Evolutionary conservation across 2,329 filamentous ascomycete genomes (phyloP).

Genomic region (Phyllosticta citribraziliensis): DNA sequence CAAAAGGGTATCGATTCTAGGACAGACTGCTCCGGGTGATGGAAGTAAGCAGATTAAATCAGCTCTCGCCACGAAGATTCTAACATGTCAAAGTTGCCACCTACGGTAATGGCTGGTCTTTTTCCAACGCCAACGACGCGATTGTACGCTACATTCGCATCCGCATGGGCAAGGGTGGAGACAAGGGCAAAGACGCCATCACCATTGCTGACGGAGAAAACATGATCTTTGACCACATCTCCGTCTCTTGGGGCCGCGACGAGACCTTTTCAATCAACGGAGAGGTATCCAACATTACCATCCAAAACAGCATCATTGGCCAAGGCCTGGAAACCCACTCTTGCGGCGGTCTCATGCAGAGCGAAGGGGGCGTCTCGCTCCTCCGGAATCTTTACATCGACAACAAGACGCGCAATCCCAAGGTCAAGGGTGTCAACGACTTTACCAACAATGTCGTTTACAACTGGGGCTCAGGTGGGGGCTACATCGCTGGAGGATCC

Average conservation of each 20-base stretch:
- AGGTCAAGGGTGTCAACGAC: constrained; percentile 48
- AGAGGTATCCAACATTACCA: constrained; percentile 37
- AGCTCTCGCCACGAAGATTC: background rate
- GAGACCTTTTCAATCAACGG: constrained; percentile 46
- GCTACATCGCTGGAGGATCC: constrained; percentile 46
- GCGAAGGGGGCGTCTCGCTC: constrained; percentile 37
- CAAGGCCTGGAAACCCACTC: constrained; percentile 46
- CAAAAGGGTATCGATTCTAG: constrained; percentile 40
- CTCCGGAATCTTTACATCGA: constrained; percentile 49
- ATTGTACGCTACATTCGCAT: constrained; percentile 48
- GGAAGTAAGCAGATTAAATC: constrained; percentile 18
- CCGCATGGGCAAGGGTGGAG: constrained; percentile 43
- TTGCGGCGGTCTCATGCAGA: constrained; percentile 44
- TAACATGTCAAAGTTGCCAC: constrained; percentile 32
- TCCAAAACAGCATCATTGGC: constrained; percentile 45
- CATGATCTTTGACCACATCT: constrained; percentile 49
- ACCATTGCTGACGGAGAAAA: constrained; percentile 43
- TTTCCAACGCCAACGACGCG: constrained; percentile 42
- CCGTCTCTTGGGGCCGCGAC: constrained; percentile 45
- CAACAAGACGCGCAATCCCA: constrained; percentile 49
- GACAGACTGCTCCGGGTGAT: constrained; percentile 42
- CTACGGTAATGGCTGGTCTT: constrained; percentile 46
- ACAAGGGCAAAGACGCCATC: constrained; percentile 45
- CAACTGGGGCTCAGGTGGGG: constrained; percentile 46
- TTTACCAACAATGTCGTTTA: constrained; percentile 44